phyloP scores from a whole-genome alignment of 1,284 basidiomycete species.

The Malassezia vespertilionis region DNA sequence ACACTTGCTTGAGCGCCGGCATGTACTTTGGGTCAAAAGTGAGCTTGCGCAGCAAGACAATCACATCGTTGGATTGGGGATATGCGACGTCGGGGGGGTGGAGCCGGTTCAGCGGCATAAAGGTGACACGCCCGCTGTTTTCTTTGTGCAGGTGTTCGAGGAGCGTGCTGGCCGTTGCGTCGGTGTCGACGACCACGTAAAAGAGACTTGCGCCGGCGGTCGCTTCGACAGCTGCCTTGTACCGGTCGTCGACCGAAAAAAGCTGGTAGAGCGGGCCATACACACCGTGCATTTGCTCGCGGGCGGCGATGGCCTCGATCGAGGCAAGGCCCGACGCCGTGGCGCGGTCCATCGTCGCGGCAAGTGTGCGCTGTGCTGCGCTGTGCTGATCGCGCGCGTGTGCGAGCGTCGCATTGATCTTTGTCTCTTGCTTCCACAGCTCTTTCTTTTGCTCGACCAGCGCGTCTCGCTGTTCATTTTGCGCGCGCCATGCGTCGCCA shows the following conservation, averaged over 20 bases:
- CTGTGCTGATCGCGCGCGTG: conserved; percentile 71
- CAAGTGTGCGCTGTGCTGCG: conserved; percentile 65
- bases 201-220: conserved; percentile 92
- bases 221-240: conserved; percentile 83
- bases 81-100: conserved; percentile 58
- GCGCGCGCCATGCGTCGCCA: conserved; percentile 23
- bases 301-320: conserved; percentile 67
- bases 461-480: conserved; percentile 44
- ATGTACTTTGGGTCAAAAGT: conserved; percentile 61
- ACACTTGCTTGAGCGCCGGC: conserved; percentile 93
- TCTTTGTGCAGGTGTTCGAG: conserved; percentile 86
- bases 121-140: conserved; percentile 84
- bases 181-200: conserved; percentile 92
- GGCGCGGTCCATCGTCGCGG: conserved; percentile 81
- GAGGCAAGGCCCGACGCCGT: conserved; percentile 75
- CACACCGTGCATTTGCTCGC: conserved; percentile 62
- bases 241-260: conserved; percentile 83
- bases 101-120: conserved; percentile 96
- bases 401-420: conserved; percentile 62
- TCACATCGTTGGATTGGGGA: conserved; percentile 68
- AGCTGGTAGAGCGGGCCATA: conserved; percentile 88
- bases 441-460: conserved; percentile 47
- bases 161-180: conserved; percentile 75
- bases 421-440: conserved; percentile 63
- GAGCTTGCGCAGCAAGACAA: conserved; percentile 67